Percentiles rank a stretch among this genome's conserved stretches.
Conservation (phyloP, 2,329 filamentous ascomycete genomes). For the Samsoniella hepiali region DNA sequence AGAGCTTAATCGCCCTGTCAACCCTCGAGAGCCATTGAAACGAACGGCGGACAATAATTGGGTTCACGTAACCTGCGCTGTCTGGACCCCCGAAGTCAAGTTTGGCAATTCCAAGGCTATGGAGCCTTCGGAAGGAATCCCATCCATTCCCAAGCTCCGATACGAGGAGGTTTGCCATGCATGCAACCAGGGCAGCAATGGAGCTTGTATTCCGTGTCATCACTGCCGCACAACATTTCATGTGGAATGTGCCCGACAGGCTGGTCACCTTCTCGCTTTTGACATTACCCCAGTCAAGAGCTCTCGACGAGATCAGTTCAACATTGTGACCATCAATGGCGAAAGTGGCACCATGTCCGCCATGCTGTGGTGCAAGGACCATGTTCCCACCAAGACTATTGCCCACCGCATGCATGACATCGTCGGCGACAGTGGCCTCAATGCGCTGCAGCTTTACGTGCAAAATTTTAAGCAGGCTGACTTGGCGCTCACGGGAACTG, state of each 20-base stretch:
- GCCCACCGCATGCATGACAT: conserved; percentile 77
- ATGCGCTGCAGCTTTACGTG: conserved; percentile 80
- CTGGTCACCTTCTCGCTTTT: conserved; percentile 81
- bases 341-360: conserved; percentile 84
- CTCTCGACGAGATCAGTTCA: conserved; percentile 76
- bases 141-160: conserved; percentile 68
- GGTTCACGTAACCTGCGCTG: conserved; percentile 91
- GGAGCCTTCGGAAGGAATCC: conserved; percentile 85
- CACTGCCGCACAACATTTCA: conserved; percentile 69
- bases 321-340: conserved; percentile 73
- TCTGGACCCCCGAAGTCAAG: conserved; percentile 89
- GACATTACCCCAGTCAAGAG: conserved; percentile 88
- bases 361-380: conserved; percentile 87
- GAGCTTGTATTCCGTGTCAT: conserved; percentile 83
- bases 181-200: conserved; percentile 64
- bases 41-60: conserved; percentile 95
- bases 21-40: conserved; percentile 88
- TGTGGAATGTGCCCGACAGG: conserved; percentile 84
- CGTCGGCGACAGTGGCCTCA: conserved; percentile 67
- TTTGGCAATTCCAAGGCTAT: conserved; percentile 82
- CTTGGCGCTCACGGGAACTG: conserved; percentile 82
- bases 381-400: conserved; percentile 66
- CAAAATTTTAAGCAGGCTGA: conserved; percentile 95
- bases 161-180: conserved; percentile 79
- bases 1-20: conserved; percentile 75